Evolutionary conservation across 2,329 filamentous ascomycete species (phyloP).

Genomic region (Exserohilum rostratum): DNA sequence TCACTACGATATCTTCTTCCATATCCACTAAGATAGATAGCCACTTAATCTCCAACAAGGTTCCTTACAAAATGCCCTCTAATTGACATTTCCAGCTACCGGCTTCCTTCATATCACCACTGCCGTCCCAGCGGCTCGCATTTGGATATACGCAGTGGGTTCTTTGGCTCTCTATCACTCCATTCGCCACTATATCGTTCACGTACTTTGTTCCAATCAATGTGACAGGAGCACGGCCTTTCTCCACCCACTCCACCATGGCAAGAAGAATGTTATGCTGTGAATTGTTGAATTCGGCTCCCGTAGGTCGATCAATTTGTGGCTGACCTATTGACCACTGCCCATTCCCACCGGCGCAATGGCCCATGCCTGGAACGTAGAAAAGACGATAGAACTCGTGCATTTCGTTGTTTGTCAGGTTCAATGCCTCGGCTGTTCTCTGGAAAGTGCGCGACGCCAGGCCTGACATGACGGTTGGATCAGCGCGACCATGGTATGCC

Average conservation of each 20-base stretch:
- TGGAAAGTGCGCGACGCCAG: constrained; percentile 58
- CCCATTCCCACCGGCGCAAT: constrained; percentile 55
- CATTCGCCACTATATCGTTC: constrained; percentile 17
- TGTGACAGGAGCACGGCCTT: constrained; percentile 44
- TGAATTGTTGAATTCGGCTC: constrained; percentile 20
- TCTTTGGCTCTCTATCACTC: constrained; percentile 11
- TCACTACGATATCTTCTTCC: no score
- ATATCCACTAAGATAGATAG: no score
- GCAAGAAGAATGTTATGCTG: constrained; percentile 51
- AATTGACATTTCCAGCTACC: constrained; percentile 10
- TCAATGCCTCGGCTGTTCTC: constrained; percentile 39
- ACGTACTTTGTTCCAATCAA: constrained; percentile 21
- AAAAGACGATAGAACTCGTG: constrained; percentile 56
- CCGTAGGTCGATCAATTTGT: constrained; percentile 4
- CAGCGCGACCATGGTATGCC: constrained; percentile 23
- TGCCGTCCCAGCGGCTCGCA: constrained; percentile 21
- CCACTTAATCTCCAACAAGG: neutral
- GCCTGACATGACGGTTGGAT: constrained; percentile 43
- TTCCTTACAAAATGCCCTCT: neutral
- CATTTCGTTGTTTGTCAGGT: constrained; percentile 30
- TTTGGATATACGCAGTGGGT: constrained; percentile 30
- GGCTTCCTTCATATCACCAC: constrained; percentile 18
- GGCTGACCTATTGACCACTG: constrained; percentile 40
- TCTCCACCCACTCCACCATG: constrained; percentile 53
- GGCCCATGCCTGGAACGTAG: constrained; percentile 57